Percentiles rank a stretch among this genome's conserved stretches.
Conservation (phyloP, 2,329 filamentous ascomycete genomes). For the Bipolaris gigantea region DNA sequence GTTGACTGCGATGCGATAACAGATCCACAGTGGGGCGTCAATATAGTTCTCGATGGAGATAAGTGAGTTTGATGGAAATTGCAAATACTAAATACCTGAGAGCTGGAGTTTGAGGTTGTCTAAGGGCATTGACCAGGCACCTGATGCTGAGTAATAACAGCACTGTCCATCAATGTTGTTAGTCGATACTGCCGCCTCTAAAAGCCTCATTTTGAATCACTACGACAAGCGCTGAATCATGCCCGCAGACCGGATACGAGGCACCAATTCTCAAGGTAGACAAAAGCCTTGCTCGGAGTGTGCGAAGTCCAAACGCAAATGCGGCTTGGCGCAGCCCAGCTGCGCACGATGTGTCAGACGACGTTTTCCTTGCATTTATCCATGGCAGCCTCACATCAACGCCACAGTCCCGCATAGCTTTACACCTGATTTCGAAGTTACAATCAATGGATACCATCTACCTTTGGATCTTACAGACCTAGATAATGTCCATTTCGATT, state of each 20-base stretch:
- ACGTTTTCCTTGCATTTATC: conserved; percentile 54
- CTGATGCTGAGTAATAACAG: conserved; percentile 8
- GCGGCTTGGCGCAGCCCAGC: conserved; percentile 55
- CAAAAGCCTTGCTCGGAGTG: conserved; percentile 62
- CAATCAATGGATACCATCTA: neutral
- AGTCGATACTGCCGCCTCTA: neutral
- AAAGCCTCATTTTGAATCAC: conserved; percentile 1
- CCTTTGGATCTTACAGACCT: conserved; percentile 26
- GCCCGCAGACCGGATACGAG: conserved; percentile 43
- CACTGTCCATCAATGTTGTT: neutral
- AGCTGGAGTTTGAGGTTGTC: neutral
- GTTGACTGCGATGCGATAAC: neutral
- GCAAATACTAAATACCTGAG: neutral
- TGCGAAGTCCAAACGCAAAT: conserved; percentile 60
- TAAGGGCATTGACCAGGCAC: neutral
- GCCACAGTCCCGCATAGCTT: neutral
- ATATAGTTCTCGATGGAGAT: neutral
- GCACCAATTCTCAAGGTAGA: conserved; percentile 28
- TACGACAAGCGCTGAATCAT: conserved; percentile 26
- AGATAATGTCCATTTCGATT: neutral
- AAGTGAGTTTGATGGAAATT: neutral
- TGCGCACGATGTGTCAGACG: conserved; percentile 58
- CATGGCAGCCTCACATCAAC: conserved; percentile 12
- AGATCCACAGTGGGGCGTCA: neutral
- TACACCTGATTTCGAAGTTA: conserved; percentile 16